phyloP scores from a whole-genome alignment of 805 yeast species.

The Teunomyces cretensis region DNA sequence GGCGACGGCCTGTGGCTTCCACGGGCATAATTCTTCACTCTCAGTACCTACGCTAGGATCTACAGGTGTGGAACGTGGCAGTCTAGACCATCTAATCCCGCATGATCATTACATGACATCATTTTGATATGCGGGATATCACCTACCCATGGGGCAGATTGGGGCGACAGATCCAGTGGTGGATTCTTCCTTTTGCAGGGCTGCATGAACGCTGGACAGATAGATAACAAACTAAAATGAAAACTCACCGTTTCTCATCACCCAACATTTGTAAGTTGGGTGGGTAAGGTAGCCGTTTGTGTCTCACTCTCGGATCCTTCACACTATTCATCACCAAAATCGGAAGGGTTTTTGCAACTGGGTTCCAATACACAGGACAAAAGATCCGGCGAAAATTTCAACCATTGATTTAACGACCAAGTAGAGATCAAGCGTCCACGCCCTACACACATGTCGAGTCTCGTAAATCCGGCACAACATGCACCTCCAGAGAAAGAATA shows the following conservation, averaged over 20 bases:
- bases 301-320: neutral
- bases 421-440: neutral
- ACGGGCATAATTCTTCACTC: neutral
- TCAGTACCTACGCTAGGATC: neutral
- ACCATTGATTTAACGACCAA: neutral
- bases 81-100: too few species aligned
- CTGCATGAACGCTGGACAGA: too few species aligned
- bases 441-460: neutral
- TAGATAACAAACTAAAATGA: too few species aligned
- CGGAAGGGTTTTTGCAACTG: neutral
- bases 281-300: too few species aligned
- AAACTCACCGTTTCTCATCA: too few species aligned
- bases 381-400: constrained; percentile 2
- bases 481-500: constrained; percentile 10
- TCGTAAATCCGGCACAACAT: neutral
- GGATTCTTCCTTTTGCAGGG: too few species aligned
- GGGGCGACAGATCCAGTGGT: too few species aligned
- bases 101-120: too few species aligned
- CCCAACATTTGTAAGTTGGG: too few species aligned
- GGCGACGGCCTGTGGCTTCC: neutral
- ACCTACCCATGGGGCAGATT: too few species aligned
- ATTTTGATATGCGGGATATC: too few species aligned
- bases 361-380: neutral
- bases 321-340: neutral
- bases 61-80: neutral